Evolutionary conservation across 371 early-diverging fungal genomes (phyloP), one percentile per base, ranked within the genome.

Genomic region (Mucor velutinosus): DNA sequence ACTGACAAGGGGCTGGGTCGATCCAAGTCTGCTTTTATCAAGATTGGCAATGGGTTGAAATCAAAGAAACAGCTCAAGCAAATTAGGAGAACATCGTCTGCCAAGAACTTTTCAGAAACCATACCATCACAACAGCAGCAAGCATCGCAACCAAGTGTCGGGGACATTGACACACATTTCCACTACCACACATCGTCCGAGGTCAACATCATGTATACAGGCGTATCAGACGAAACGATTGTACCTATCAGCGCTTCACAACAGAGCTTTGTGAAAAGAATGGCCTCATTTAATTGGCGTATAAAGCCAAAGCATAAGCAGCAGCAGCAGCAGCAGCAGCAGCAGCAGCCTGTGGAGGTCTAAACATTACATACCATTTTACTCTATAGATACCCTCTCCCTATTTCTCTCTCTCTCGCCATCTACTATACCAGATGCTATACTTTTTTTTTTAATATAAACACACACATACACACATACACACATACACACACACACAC

Each of bases 241-340:
- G 29, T 33, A 30, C 43, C 29, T n/a, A 25, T 21, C 8, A 45
- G 15, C 2, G 1, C 33, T 33, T 32, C 21, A 37, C 58, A 41
- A 29, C 65, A 58, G 27, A 75, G 71, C 30, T 81, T 81, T 75
- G 78, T 81, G 7, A 76, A 75, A 53, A 65, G 78, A 45, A 75
- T 81, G 74, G 72, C 81, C 33, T 72, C 78, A 2, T 62, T 81
- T 60, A 73, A 70, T 39, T 74, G 75, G 53, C 71, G 72, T 19
- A 75, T 74, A 56, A 73, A 73, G 51, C 47, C 69, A 21, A 63
- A 69, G 32, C 49, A 60, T 25, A 73, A 69, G 55, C 30, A 37
- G 15, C 37, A 37, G 37, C 37, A 30, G 30, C 30, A 30, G 35
- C 35, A n/a, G n/a, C n/a, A 69, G 55, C 30, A 37, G 15, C 37